Percentiles rank a stretch among this genome's conserved stretches.
Conservation (phyloP, 2,329 filamentous ascomycete species). For the Cordyceps fumosorosea region DNA sequence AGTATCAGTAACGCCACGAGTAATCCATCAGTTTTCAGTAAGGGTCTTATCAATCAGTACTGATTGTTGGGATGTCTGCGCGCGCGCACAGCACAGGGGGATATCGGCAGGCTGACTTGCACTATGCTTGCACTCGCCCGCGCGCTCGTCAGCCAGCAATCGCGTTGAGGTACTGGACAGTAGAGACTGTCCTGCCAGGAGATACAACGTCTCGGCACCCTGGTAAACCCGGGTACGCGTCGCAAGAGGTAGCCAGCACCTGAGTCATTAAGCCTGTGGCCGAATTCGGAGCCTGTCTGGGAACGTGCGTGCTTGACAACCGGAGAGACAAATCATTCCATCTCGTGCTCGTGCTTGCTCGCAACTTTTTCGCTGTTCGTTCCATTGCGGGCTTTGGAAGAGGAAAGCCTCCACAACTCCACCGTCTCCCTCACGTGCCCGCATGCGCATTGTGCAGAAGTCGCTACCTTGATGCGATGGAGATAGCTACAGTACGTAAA, state of each 20-base stretch:
- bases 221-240: background rate
- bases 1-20: slow-evolving; percentile 8
- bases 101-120: no score
- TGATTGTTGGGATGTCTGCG: slow-evolving; percentile 12
- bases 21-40: slow-evolving; percentile 5
- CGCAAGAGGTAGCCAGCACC: background rate
- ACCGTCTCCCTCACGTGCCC: no score
- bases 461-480: no score
- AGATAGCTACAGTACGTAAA: no score
- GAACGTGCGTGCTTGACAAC: background rate
- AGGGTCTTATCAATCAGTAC: slow-evolving; percentile 13
- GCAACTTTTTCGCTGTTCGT: no score
- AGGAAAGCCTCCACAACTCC: no score
- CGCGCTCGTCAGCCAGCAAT: background rate
- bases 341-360: no score
- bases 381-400: no score
- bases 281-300: background rate
- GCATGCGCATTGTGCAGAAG: no score
- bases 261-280: background rate
- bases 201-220: background rate
- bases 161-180: background rate
- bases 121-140: no score
- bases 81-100: no score
- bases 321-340: no score
- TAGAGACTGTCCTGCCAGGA: background rate